Evolutionary conservation across 2,329 filamentous ascomycete genomes (phyloP).

Genomic region (Colletotrichum tamarilloi): DNA sequence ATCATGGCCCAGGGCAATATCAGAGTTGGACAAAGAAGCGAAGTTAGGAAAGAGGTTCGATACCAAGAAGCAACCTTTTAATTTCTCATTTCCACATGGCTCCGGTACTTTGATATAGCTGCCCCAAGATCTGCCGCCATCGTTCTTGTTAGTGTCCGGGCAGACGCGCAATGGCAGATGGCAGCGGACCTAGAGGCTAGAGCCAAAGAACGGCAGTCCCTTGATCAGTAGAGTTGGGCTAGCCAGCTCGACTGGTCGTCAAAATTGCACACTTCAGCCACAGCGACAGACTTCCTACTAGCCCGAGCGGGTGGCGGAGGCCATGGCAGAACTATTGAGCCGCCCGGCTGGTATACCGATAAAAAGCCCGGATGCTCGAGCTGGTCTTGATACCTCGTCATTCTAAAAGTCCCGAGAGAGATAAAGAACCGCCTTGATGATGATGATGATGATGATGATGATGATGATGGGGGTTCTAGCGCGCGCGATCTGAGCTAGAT

Average conservation of each 20-base stretch:
- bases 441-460: background rate
- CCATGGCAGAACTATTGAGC: constrained; percentile 16
- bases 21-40: background rate
- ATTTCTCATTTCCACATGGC: constrained; percentile 2
- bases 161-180: constrained; percentile 1
- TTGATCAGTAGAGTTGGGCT: background rate
- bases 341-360: background rate
- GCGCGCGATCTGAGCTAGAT: background rate
- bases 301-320: background rate
- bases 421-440: background rate
- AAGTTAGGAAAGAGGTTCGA: background rate
- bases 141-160: constrained; percentile 14
- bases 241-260: constrained; percentile 1
- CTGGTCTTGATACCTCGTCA: background rate
- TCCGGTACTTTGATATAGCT: background rate
- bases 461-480: background rate
- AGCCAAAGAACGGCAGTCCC: background rate
- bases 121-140: constrained; percentile 15
- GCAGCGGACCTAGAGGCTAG: background rate
- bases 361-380: background rate
- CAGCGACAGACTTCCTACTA: background rate
- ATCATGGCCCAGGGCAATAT: background rate
- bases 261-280: constrained; percentile 21
- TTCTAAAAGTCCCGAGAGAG: background rate
- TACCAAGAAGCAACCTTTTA: background rate